Evolutionary conservation across 2,329 filamentous ascomycete genomes (phyloP), one percentile per base, ranked within the genome.

Genomic region (Diaporthe amygdali): DNA sequence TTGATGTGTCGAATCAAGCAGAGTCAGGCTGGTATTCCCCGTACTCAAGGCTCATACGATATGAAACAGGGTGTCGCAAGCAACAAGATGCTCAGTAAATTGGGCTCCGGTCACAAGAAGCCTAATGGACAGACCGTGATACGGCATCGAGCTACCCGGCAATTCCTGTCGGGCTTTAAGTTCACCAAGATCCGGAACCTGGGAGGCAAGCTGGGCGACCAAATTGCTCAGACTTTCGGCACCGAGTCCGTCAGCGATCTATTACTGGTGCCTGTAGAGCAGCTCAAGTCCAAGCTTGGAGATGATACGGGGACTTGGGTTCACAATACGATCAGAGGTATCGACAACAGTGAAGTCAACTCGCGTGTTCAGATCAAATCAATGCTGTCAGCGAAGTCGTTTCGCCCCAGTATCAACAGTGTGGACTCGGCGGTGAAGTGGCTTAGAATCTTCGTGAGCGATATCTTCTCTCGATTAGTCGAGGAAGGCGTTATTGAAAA

Each of bases 381-480:
- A 20, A 98, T 99, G 95, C 86, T 98, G 17, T 98, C 95, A 1
- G 95, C 96, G 25, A 99, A 99, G 79, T 97, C 95, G 0, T 99
- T 99, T 78, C 88, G 94, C 32, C 96, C 96, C 0, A 90, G 88
- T 69, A 96, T 98, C 78, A 93, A 91, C 75, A 92, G 87, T 2
- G 84, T 89, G 22, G 94, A 96, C 27, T 94, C 97, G 79, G 96
- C 92, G 1, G 85, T 89, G 30, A 91, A 91, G 72, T 99, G 96
- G 96, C 85, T 99, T 47, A 88, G 92, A 14, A 98, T 99, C 68
- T 98, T 98, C 79, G 91, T 89, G 5, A 94, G 94, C 1, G 96
- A 99, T 79, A 97, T 99, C 66, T 96, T 93, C 81, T 92, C 94
- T 68, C 90, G 96, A 51, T 87, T 98, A 55, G 91, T 97, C 0